A percentile compares a stretch with the other conserved stretches of the same genome.
These are phyloP conservation scores for Lotus japonicus DNA, from an alignment of 306 rosid genomes.

Conservation along the genomic window DNA sequence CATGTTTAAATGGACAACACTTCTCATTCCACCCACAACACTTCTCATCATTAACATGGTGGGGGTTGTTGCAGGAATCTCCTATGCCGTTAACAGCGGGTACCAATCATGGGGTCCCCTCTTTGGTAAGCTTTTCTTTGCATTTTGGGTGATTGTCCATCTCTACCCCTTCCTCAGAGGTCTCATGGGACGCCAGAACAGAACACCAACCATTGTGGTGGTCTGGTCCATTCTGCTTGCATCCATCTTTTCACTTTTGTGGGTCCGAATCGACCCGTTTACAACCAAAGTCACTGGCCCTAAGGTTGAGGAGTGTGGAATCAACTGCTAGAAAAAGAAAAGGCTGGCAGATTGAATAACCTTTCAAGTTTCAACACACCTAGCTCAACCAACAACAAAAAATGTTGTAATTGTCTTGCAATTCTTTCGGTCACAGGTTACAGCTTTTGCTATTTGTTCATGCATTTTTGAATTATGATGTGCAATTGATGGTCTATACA, in stretches of 20 bases:
- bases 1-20: slow-evolving; percentile 96
- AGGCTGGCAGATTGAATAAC: slow-evolving; percentile 7
- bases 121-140: slow-evolving; percentile 95
- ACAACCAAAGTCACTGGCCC: slow-evolving; percentile 86
- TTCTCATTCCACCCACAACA: slow-evolving; percentile 89
- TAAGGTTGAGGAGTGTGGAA: slow-evolving; percentile 72
- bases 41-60: slow-evolving; percentile 87
- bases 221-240: slow-evolving; percentile 95
- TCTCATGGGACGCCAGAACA: slow-evolving; percentile 96
- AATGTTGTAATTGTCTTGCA: slow-evolving; percentile 16
- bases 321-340: slow-evolving; percentile 66
- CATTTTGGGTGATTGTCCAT: slow-evolving; percentile 96
- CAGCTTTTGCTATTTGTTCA: slow-evolving; percentile 5
- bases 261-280: slow-evolving; percentile 90
- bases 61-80: slow-evolving; percentile 90
- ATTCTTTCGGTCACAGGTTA: slow-evolving; percentile 10
- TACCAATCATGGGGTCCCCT: slow-evolving; percentile 99
- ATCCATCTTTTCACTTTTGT: slow-evolving; percentile 82
- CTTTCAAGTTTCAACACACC: background rate
- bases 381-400: slow-evolving; percentile 10
- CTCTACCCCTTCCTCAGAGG: slow-evolving; percentile 97
- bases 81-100: slow-evolving; percentile 88
- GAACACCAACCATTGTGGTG: slow-evolving; percentile 89
- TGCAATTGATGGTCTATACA: slow-evolving; percentile 33
- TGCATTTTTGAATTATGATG: slow-evolving; percentile 25